Percentiles rank a stretch among this genome's conserved stretches.
Evolutionary conservation across 208 protist genomes (phyloP).

Genomic region (Acanthamoeba divionensis): DNA sequence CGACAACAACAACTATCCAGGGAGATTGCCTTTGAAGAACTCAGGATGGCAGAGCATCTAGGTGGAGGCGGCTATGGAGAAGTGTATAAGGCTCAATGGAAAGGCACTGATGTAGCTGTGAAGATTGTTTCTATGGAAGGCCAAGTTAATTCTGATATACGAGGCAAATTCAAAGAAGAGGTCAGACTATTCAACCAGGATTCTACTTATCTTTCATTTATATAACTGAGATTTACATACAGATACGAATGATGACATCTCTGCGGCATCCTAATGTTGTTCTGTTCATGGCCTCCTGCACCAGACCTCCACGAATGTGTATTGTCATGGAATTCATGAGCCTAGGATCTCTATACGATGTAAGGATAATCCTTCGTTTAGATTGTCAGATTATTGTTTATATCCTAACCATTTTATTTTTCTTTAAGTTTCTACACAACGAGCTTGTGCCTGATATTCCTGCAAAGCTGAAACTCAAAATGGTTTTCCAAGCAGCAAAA

Average conservation of each 20-base stretch:
- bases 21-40: background rate
- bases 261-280: background rate
- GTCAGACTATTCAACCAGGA: no score
- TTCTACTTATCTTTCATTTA: no score
- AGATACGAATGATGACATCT: background rate
- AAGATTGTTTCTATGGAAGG: background rate
- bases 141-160: no score
- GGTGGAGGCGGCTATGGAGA: background rate
- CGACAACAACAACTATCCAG: background rate
- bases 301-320: conserved; percentile 5
- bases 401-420: background rate
- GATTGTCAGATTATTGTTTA: background rate
- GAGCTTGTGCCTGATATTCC: conserved; percentile 37
- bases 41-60: background rate
- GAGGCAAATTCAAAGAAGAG: no score
- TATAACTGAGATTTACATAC: no score
- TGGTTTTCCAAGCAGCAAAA: background rate
- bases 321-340: conserved; percentile 41
- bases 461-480: background rate
- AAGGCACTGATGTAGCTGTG: background rate
- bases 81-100: background rate
- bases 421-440: background rate
- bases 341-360: background rate
- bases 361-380: background rate
- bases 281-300: conserved; percentile 30